Conservation (phyloP, 2,329 filamentous ascomycete species). For the Hypoxylon sp. region DNA sequence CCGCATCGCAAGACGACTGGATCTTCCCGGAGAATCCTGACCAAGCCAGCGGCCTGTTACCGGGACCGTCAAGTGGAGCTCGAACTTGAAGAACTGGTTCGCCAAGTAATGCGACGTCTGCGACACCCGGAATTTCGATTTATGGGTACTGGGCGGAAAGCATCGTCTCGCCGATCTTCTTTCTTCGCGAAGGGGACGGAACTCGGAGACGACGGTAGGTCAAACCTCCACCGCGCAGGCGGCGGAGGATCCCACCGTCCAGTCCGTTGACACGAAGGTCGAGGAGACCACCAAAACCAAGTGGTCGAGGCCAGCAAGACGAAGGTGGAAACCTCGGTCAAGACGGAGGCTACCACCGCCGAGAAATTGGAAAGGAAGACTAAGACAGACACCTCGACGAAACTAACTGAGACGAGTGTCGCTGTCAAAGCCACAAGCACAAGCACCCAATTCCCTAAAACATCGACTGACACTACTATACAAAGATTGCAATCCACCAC, state of each 20-base stretch:
- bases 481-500: neutral
- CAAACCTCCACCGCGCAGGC: neutral
- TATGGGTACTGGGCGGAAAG: constrained; percentile 1
- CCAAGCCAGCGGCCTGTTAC: neutral
- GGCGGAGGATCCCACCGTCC: neutral
- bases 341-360: neutral
- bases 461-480: neutral
- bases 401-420: neutral
- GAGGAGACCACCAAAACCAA: neutral
- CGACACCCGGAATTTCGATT: constrained; percentile 3
- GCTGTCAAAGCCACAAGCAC: no score
- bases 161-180: constrained; percentile 3
- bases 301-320: neutral
- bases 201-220: constrained; percentile 3
- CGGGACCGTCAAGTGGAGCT: neutral
- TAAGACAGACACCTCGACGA: neutral
- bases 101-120: neutral
- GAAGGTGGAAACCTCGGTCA: neutral
- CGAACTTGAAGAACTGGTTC: neutral
- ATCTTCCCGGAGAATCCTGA: neutral
- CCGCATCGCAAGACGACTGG: constrained; percentile 1
- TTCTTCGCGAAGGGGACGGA: neutral
- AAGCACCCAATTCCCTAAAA: neutral
- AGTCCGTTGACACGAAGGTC: neutral
- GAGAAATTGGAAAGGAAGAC: neutral